Evolutionary conservation across 2,329 filamentous ascomycete species (phyloP), one percentile per base, ranked within the genome.

Genomic region (Hypoxylon sp.): DNA sequence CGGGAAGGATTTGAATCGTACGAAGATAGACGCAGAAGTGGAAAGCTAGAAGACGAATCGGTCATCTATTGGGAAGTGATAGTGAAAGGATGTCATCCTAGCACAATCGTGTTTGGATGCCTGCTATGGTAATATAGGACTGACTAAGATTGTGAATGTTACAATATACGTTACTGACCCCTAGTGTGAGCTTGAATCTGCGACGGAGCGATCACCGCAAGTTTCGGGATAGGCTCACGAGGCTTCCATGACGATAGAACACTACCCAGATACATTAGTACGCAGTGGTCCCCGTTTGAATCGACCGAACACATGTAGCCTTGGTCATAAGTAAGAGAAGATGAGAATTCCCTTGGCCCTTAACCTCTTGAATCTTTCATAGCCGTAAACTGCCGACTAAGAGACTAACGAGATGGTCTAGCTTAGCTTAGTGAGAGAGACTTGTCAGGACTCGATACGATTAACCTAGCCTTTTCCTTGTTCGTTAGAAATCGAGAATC

Each of bases 401-500:
- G 27, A 13, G 19, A 56, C 31, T 35, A 29, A 32, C 39, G 27
- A 27, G 24, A 27, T 27, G 10, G 19, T 35, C 53, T 15, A 31
- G 39, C 39, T 15, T 15, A 42, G 39, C 17, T n/a, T 56, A 56
- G 53, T 56, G 39, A 24, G 39, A 47, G 11, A 27, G 17, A 27
- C 44, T 50, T 50, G n/a, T 27, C 19, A 21, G 39, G 21, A 17
- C 42, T 19, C 31, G 35, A 44, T 37, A 64, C 37, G 51, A 56
- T 52, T 55, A 17, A 44, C n/a, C 39, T 53, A 31, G 53, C 24
- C 19, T 13, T 13, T 39, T 47, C 39, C 35, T 59, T 42, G 47
- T 39, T 35, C 19, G 27, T 47, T 60, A 55, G 27, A 39, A 61
- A 53, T 57, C 51, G 61, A 61, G 27, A 39, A 50, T 65, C 62